Conservation (phyloP, 2,329 filamentous ascomycete species). For the Periconia macrospinosa region DNA sequence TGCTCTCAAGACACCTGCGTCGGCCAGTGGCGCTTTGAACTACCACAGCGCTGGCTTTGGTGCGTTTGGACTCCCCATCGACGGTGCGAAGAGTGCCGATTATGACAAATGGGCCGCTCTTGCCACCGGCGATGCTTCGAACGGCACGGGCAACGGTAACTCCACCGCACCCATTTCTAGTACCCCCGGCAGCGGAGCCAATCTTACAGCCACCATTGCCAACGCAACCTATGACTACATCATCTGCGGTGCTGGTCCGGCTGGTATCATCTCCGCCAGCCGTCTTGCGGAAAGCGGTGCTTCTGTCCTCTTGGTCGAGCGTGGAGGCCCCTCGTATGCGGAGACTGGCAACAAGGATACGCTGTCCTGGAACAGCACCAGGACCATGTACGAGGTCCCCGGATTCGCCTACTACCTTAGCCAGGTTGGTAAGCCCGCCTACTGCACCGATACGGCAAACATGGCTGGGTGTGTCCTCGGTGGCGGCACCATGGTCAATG, state of each 20-base stretch:
- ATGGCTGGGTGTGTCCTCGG: conserved; percentile 72
- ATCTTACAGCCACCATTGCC: conserved; percentile 37
- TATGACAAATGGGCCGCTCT: conserved; percentile 40
- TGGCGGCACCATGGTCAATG: conserved; percentile 66
- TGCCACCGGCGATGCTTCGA: conserved; percentile 21
- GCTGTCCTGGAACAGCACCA: conserved; percentile 37
- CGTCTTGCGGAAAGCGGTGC: conserved; percentile 65
- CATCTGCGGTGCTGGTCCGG: conserved; percentile 62
- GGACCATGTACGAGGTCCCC: conserved; percentile 44
- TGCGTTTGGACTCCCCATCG: conserved; percentile 32
- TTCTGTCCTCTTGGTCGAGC: conserved; percentile 61
- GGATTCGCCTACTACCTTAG: conserved; percentile 39
- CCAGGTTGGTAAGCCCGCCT: conserved; percentile 28
- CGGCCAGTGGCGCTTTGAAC: conserved; percentile 22
- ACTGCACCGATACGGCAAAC: conserved; percentile 67
- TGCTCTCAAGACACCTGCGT: conserved; percentile 27
- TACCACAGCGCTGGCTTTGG: conserved; percentile 40
- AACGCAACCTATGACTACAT: conserved; percentile 62
- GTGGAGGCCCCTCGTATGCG: conserved; percentile 41
- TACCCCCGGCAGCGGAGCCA: conserved; percentile 6
- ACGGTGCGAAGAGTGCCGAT: conserved; percentile 33
- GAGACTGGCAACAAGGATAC: conserved; percentile 31
- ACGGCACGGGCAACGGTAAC: conserved; percentile 17
- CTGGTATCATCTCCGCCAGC: conserved; percentile 61
- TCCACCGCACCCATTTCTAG: conserved; percentile 25